Percentiles rank a stretch among this genome's conserved stretches.
Conservation (phyloP, 2,329 filamentous ascomycete genomes). For the Periconia sp. region DNA sequence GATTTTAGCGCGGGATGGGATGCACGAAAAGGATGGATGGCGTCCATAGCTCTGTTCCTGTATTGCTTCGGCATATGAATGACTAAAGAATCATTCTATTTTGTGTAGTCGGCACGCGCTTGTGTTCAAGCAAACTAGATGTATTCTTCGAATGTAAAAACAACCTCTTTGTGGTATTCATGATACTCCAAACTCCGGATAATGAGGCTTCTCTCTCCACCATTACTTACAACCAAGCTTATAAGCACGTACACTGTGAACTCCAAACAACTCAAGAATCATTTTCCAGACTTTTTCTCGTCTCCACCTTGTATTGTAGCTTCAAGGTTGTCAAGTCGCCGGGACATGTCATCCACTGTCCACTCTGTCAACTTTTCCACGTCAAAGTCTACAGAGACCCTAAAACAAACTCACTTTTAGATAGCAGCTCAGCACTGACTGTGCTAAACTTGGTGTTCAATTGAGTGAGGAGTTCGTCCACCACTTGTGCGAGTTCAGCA, state of each 20-base stretch:
- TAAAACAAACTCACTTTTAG: slow-evolving; percentile 69
- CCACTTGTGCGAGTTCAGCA: slow-evolving; percentile 71
- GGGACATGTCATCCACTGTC: slow-evolving; percentile 93
- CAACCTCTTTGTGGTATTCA: neutral
- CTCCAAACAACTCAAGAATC: neutral
- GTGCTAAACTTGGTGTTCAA: slow-evolving; percentile 82
- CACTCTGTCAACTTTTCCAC: neutral
- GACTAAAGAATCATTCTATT: neutral
- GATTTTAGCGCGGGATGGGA: neutral
- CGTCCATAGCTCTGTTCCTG: neutral
- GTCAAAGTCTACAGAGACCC: no score
- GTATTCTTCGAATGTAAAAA: no score
- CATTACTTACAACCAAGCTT: no score
- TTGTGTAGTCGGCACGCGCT: neutral
- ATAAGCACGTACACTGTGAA: neutral
- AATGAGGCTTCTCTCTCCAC: neutral
- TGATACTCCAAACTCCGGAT: neutral
- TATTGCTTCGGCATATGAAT: neutral
- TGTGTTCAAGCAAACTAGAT: neutral
- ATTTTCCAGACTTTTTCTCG: slow-evolving; percentile 36
- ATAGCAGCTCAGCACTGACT: slow-evolving; percentile 83
- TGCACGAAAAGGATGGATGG: neutral
- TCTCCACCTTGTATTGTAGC: slow-evolving; percentile 65
- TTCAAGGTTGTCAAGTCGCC: slow-evolving; percentile 81
- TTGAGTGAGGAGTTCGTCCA: slow-evolving; percentile 84